Conservation (phyloP, 768 basidiomycete species). For the Leucocoprinus birnbaumii region DNA sequence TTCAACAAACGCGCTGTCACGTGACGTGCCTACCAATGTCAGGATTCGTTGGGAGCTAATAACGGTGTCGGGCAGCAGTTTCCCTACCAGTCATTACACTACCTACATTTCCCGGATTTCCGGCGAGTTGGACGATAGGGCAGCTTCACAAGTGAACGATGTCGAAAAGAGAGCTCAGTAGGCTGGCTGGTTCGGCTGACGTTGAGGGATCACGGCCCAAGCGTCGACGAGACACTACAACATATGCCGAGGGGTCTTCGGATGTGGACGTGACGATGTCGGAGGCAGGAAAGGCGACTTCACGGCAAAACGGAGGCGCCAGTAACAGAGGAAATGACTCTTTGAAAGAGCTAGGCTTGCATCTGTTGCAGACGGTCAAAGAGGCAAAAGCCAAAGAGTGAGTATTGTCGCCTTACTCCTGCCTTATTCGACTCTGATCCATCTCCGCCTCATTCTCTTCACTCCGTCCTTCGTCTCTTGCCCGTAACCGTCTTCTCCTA, state of each 20-base stretch:
- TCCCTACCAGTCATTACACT: background rate
- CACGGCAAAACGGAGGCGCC: slow-evolving; percentile 16
- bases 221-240: slow-evolving; percentile 37
- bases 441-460: slow-evolving; percentile 19
- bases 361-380: slow-evolving; percentile 76
- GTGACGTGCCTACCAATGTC: slow-evolving; percentile 7
- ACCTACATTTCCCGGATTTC: background rate
- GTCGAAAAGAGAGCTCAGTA: slow-evolving; percentile 39
- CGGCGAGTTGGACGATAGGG: background rate
- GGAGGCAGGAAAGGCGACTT: slow-evolving; percentile 25
- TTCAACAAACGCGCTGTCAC: slow-evolving; percentile 14
- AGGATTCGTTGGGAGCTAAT: slow-evolving; percentile 2
- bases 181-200: slow-evolving; percentile 27
- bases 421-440: slow-evolving; percentile 34
- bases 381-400: slow-evolving; percentile 88
- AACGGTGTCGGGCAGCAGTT: slow-evolving; percentile 8
- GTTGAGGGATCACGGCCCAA: slow-evolving; percentile 41
- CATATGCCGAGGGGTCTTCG: slow-evolving; percentile 26
- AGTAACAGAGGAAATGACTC: slow-evolving; percentile 24
- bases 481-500: slow-evolving; percentile 15
- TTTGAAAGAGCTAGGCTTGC: slow-evolving; percentile 66
- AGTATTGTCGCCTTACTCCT: slow-evolving; percentile 49
- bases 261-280: slow-evolving; percentile 40
- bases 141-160: slow-evolving; percentile 18
- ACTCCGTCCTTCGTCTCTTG: slow-evolving; percentile 13